These are phyloP conservation scores for Macaranga tanarius DNA, from an alignment of 441 rosid genomes.

Conservation along the genomic window DNA sequence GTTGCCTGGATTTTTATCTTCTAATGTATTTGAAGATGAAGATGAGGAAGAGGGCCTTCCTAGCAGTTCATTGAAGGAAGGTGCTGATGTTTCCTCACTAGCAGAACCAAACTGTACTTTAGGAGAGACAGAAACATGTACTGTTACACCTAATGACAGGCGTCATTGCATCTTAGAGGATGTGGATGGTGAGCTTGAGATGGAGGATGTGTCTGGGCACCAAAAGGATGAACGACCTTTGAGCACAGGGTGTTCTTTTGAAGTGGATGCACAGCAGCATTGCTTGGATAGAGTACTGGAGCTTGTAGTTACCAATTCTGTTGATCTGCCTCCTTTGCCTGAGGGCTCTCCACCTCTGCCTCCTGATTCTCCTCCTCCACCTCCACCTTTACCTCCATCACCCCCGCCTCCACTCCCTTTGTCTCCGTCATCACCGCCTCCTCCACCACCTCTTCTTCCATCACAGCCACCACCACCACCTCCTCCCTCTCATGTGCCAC, in stretches of 20 bases:
- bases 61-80: conserved; percentile 38
- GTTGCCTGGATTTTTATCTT: conserved; percentile 75
- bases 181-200: conserved; percentile 91
- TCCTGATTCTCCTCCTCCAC: conserved; percentile 77
- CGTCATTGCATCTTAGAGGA: conserved; percentile 74
- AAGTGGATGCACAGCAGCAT: conserved; percentile 41
- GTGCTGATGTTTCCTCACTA: conserved; percentile 37
- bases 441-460: conserved; percentile 54
- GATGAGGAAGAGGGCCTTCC: conserved; percentile 69
- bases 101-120: conserved; percentile 35
- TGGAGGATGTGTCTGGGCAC: conserved; percentile 89
- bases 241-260: conserved; percentile 29
- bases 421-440: conserved; percentile 41
- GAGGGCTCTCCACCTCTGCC: conserved; percentile 86
- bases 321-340: conserved; percentile 43
- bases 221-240: conserved; percentile 50
- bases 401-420: conserved; percentile 62
- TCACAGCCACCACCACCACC: conserved; percentile 42
- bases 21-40: conserved; percentile 70
- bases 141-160: conserved; percentile 54
- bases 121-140: conserved; percentile 43
- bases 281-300: conserved; percentile 35
- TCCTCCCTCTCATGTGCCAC: conserved; percentile 44
- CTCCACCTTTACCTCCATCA: conserved; percentile 83
- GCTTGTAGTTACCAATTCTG: conserved; percentile 37